Base-by-base conservation (phyloP, 768 basidiomycete species). In the Cystofilobasidium bisporidii region DNA sequence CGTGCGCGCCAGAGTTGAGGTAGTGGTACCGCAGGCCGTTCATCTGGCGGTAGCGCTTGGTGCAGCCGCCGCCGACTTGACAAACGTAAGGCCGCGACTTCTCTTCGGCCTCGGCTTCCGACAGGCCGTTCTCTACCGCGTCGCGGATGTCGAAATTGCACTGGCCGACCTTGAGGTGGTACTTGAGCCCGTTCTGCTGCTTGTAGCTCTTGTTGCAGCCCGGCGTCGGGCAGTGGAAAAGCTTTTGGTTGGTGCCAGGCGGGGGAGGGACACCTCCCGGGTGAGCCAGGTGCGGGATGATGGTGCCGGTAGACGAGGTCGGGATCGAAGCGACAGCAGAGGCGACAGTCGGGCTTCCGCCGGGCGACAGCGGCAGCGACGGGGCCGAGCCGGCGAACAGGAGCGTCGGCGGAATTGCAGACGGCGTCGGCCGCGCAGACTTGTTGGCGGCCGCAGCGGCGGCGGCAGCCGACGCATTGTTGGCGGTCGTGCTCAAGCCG, bases 191-290 rank as follows among this genome's bases (percentile, higher is more conserved):
- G 72, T 96, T 96, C 50, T 89, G 89, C 78, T 94, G 91, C 81
- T 94, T 94, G 81, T 94, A 96, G 61, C 84, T 84, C 81, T 97
- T 97, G 80, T 89, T 91, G 81, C 92, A 97, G 71, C 91, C 91
- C 0, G 89, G 85, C 76, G 93, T 93, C 14, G 92, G 92, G 80
- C 92, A 97, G 57, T 85, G 69, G 74, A 75, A 79, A 12, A 77
- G 78, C 63, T 72, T 72, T 26, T 69, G 63, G 20, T 63, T 63
- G 22, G 68, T 57, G 4, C 61, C 61, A 18, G 67, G 67, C 36
- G 67, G 67, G 40, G 67, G 61, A 26, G 67, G 67, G 20, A 68
- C 55, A 18, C 67, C 67, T 8, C 53, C 53, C 0, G 67, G 67
- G 26, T 68, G 67, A 18, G 60, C 67, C 32, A 68, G 61, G 32